Base-by-base conservation (phyloP, 805 yeast genomes). In the Sugiyamaella mastotermitis region DNA sequence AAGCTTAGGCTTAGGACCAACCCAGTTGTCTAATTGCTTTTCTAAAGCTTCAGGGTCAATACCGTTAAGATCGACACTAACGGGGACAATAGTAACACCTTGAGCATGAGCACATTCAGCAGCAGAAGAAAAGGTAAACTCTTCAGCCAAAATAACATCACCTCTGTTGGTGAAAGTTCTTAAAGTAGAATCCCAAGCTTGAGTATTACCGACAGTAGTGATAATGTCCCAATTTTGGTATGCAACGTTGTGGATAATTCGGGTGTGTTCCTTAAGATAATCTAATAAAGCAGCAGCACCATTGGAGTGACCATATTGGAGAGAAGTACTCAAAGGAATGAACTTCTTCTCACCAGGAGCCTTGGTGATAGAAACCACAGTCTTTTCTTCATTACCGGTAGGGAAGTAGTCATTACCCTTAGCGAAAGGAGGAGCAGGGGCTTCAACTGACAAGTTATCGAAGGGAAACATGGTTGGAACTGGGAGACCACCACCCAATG, bases 401-500 rank as follows among this genome's bases (percentile, higher is more conserved):
- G 46, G 42, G 38, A 44, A 43, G 30, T 55, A 49, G 25, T 48
- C 49, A 46, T 85, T 82, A 39, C 96, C 96, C 20, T 76, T 69
- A 10, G 67, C 53, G 58, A 87, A 90, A 1, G 95, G 94, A 40
- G 95, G 94, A n/a, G 52, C 56, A 33, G 57, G 55, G 5, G 86
- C 68, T 40, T 75, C 76, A 10, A 82, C 80, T 16, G 71, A 58
- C 41, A 90, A 59, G 48, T 77, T 74, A 53, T 87, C 85, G 73
- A 90, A 85, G 31, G 98, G 97, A 73, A 90, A 90, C 63, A 84
- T 83, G 47, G 83, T 90, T 18, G 95, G 67, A 58, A 85, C 66
- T 10, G 98, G 98, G 51, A 90, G 73, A 5, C 98, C 98, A 52
- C 97, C 98, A 39, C 97, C 97, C 40, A 90, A 73, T 57, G 87